These are phyloP conservation scores for Quercus phellos DNA, from an alignment of 331 rosid species.

Conservation along the genomic window DNA sequence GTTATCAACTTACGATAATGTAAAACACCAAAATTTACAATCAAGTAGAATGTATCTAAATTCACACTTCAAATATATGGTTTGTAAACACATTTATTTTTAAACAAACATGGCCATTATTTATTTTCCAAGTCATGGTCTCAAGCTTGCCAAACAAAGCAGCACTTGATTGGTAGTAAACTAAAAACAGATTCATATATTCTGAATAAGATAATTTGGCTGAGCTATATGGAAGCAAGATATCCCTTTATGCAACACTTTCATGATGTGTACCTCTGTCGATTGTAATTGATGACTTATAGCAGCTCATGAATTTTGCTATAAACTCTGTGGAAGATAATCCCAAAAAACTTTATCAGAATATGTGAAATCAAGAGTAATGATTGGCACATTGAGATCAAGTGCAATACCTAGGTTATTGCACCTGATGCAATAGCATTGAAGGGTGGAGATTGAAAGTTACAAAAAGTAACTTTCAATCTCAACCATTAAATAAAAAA, in stretches of 20 bases:
- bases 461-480: no score
- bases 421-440: no score
- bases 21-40: neutral
- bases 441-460: no score
- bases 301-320: constrained; percentile 49
- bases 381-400: no score
- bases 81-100: neutral
- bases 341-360: neutral
- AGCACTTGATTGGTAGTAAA: neutral
- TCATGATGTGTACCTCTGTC: constrained; percentile 1
- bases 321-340: constrained; percentile 34
- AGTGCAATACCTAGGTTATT: no score
- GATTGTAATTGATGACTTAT: constrained; percentile 10
- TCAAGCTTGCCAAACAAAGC: neutral
- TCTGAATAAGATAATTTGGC: neutral
- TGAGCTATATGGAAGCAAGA: neutral
- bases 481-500: no score
- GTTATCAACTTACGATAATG: neutral
- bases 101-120: neutral
- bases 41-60: neutral
- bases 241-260: neutral
- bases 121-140: neutral
- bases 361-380: neutral
- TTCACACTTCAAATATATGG: neutral
- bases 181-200: neutral